phyloP scores from a whole-genome alignment of 2,329 filamentous ascomycete genomes.

The Aureobasidium sp. region DNA sequence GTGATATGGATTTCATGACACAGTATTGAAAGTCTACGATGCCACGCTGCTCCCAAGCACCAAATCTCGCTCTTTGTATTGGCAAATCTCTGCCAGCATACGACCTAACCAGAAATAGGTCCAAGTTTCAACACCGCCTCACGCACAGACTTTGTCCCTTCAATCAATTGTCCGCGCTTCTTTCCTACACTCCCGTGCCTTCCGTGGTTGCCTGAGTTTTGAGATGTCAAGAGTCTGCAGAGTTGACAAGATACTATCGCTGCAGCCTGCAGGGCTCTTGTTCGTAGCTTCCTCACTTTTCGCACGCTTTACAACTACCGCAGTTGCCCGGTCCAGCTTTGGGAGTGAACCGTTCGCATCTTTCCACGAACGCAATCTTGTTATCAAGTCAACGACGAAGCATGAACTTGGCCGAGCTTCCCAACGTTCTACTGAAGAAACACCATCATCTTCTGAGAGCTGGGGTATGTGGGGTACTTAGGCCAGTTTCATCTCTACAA shows the following conservation, averaged over 20 bases:
- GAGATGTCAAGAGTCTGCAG: neutral
- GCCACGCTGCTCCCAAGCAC: neutral
- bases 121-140: conserved; percentile 8
- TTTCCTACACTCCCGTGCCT: neutral
- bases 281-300: neutral
- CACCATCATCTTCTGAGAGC: neutral
- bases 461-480: neutral
- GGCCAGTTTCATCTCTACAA: conserved; percentile 5
- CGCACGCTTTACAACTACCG: neutral
- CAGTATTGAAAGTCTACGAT: neutral
- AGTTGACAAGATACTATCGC: neutral
- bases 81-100: conserved; percentile 6
- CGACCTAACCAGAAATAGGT: conserved; percentile 2
- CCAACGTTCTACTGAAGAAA: neutral
- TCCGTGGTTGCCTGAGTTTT: conserved; percentile 5
- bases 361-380: neutral
- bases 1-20: neutral
- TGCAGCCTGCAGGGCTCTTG: neutral
- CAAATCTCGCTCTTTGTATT: neutral
- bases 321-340: neutral
- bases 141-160: neutral
- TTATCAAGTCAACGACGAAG: neutral
- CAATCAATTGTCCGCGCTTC: neutral
- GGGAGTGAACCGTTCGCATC: neutral
- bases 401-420: neutral